These are phyloP conservation scores for Cytospora paraplurivora DNA, from an alignment of 2,329 filamentous ascomycete species.

Conservation along the genomic window DNA sequence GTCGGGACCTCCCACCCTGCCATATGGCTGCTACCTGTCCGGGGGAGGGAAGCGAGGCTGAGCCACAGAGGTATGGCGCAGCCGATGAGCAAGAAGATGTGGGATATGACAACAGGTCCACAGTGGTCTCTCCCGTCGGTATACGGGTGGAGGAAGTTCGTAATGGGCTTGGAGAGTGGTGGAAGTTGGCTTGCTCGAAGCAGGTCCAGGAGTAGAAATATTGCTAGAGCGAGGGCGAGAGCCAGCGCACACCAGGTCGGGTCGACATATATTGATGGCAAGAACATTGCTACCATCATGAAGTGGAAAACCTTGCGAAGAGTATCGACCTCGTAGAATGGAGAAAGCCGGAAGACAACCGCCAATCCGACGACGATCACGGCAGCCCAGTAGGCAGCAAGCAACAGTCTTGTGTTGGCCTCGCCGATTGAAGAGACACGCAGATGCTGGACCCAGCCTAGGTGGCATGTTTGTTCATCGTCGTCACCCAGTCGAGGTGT, in stretches of 20 bases:
- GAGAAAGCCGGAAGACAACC: slow-evolving; percentile 73
- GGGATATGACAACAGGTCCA: slow-evolving; percentile 91
- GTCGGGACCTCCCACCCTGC: slow-evolving; percentile 73
- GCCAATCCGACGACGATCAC: slow-evolving; percentile 73
- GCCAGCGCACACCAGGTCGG: slow-evolving; percentile 81
- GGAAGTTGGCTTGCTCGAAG: slow-evolving; percentile 89
- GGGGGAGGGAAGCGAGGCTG: slow-evolving; percentile 69
- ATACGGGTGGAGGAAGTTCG: slow-evolving; percentile 86
- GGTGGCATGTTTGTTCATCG: slow-evolving; percentile 44
- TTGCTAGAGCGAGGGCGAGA: slow-evolving; percentile 73
- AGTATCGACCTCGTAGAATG: slow-evolving; percentile 88
- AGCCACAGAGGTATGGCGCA: slow-evolving; percentile 96
- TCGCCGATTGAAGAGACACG: slow-evolving; percentile 67
- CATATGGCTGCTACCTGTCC: slow-evolving; percentile 58
- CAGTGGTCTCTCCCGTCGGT: slow-evolving; percentile 92
- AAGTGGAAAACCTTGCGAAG: slow-evolving; percentile 97
- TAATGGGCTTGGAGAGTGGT: slow-evolving; percentile 82
- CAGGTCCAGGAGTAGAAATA: slow-evolving; percentile 87
- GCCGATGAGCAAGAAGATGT: slow-evolving; percentile 93
- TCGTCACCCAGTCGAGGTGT: slow-evolving; percentile 47
- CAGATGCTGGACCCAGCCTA: slow-evolving; percentile 66
- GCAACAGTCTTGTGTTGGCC: slow-evolving; percentile 77
- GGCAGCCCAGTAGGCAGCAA: slow-evolving; percentile 72
- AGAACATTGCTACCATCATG: slow-evolving; percentile 95
- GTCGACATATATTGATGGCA: slow-evolving; percentile 84